phyloP scores from a whole-genome alignment of 140 eudicot genomes.

The Senecio squalidus region DNA sequence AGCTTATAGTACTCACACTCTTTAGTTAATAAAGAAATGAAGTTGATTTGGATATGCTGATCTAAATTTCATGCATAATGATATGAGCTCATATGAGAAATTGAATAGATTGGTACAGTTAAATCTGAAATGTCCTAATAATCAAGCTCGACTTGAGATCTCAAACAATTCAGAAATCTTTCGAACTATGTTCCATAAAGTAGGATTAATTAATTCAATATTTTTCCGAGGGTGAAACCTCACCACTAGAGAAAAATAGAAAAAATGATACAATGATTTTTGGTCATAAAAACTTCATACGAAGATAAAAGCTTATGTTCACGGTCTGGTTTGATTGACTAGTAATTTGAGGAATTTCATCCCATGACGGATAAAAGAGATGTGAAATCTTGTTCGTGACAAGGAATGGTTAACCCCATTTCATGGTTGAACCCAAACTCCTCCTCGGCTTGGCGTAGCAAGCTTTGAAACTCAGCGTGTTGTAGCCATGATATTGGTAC shows the following conservation, averaged over 20 bases:
- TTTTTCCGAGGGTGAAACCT: conserved; percentile 32
- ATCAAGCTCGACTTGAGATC: not conserved
- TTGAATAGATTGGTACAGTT: too few relatives aligned
- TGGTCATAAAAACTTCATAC: not conserved
- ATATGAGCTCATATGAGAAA: too few relatives aligned
- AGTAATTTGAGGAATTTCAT: conserved; percentile 12
- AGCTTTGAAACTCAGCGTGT: conserved; percentile 40
- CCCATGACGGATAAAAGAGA: conserved; percentile 41
- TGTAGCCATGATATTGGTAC: conserved; percentile 55
- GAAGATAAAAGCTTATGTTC: not conserved
- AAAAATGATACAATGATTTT: conserved; percentile 18
- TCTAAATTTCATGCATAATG: too few relatives aligned
- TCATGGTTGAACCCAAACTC: conserved; percentile 74
- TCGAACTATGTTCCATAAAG: not conserved
- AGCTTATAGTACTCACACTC: too few relatives aligned
- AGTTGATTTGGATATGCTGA: not conserved
- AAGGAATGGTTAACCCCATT: conserved; percentile 69
- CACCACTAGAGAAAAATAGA: conserved; percentile 29
- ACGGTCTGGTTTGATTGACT: not conserved
- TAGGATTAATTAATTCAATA: conserved; percentile 13
- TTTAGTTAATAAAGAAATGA: too few relatives aligned
- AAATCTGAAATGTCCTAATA: too few relatives aligned
- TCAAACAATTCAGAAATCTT: not conserved
- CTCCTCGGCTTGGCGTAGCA: conserved; percentile 57
- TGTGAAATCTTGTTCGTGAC: conserved; percentile 56